Evolutionary conservation across 768 basidiomycete species (phyloP).

Genomic region (Termitomyces sp.): DNA sequence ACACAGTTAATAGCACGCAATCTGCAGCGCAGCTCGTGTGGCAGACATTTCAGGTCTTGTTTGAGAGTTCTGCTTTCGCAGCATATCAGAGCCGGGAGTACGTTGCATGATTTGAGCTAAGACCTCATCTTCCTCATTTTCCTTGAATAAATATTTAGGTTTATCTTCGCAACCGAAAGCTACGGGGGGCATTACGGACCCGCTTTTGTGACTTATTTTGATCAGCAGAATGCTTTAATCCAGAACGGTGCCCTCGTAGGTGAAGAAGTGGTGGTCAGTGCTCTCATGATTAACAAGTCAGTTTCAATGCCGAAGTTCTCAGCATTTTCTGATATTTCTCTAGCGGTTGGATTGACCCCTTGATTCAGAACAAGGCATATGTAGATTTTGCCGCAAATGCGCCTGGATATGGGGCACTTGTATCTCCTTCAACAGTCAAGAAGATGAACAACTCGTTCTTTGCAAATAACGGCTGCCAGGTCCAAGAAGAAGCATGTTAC

Average conservation of each 20-base stretch:
- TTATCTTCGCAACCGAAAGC: slow-evolving; percentile 61
- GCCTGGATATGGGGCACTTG: slow-evolving; percentile 63
- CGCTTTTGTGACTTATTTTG: slow-evolving; percentile 58
- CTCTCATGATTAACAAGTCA: slow-evolving; percentile 63
- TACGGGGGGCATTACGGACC: slow-evolving; percentile 70
- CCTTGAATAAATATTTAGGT: slow-evolving; percentile 28
- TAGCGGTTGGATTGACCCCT: slow-evolving; percentile 64
- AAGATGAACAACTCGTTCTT: slow-evolving; percentile 46
- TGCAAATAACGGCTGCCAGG: slow-evolving; percentile 43
- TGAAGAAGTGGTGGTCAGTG: slow-evolving; percentile 48
- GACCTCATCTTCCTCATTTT: not conserved
- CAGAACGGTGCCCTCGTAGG: slow-evolving; percentile 37
- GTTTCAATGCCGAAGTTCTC: not conserved
- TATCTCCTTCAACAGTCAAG: slow-evolving; percentile 38
- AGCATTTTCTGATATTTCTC: not conserved
- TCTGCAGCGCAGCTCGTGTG: slow-evolving; percentile 54
- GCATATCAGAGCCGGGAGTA: slow-evolving; percentile 51
- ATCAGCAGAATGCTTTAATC: slow-evolving; percentile 55
- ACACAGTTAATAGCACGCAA: slow-evolving; percentile 51
- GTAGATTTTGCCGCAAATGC: slow-evolving; percentile 56
- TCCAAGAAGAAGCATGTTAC: slow-evolving; percentile 52
- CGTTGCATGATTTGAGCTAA: slow-evolving; percentile 7
- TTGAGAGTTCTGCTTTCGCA: slow-evolving; percentile 50
- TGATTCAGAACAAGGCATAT: slow-evolving; percentile 58
- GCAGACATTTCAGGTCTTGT: slow-evolving; percentile 59